Evolutionary conservation across 441 rosid species (phyloP).

Genomic region (Manihot esculenta): DNA sequence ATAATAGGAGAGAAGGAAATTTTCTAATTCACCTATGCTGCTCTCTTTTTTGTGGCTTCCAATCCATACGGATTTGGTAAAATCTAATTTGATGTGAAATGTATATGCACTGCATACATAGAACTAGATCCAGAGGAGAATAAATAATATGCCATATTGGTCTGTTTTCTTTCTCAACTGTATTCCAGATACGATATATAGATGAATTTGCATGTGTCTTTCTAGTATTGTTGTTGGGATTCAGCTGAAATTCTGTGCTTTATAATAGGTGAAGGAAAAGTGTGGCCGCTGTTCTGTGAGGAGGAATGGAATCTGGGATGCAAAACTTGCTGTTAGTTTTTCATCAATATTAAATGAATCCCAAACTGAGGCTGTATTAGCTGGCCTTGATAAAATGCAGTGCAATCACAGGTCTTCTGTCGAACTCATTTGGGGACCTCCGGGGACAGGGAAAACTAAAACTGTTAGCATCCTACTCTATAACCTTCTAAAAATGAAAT

Average conservation of each 20-base stretch:
- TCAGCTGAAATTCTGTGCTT: neutral
- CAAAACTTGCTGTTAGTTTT: neutral
- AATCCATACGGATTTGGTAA: too few relatives aligned
- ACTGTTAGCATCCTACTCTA: constrained; percentile 40
- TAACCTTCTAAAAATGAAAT: constrained; percentile 34
- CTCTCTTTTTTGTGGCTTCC: too few relatives aligned
- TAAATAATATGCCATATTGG: too few relatives aligned
- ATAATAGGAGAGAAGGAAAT: too few relatives aligned
- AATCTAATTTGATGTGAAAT: too few relatives aligned
- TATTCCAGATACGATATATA: too few relatives aligned
- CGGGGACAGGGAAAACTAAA: constrained; percentile 74
- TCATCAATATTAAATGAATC: constrained; percentile 37
- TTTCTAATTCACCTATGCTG: too few relatives aligned
- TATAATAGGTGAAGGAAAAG: constrained; percentile 29
- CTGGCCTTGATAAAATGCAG: constrained; percentile 27
- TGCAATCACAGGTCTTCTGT: constrained; percentile 37
- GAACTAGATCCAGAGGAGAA: too few relatives aligned
- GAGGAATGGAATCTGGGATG: constrained; percentile 9
- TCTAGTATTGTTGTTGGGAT: too few relatives aligned
- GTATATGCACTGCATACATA: too few relatives aligned
- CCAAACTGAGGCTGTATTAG: constrained; percentile 37
- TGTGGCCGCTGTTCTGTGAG: constrained; percentile 20
- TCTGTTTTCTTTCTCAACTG: too few relatives aligned
- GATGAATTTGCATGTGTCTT: too few relatives aligned
- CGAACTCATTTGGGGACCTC: constrained; percentile 70